These are phyloP conservation scores for Penicillium brevicompactum DNA, from an alignment of 2,329 filamentous ascomycete genomes.

Conservation along the genomic window DNA sequence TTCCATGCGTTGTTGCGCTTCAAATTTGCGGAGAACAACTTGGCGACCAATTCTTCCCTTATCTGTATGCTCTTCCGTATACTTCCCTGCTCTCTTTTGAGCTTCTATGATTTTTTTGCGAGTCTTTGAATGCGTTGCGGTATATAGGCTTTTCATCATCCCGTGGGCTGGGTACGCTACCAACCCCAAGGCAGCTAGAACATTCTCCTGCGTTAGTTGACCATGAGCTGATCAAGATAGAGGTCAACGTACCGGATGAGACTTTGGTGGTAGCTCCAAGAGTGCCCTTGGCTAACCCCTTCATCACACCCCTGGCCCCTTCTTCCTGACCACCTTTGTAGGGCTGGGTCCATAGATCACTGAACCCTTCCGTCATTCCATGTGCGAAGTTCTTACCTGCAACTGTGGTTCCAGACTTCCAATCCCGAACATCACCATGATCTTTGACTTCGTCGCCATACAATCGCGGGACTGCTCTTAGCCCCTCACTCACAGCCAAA, in stretches of 20 bases:
- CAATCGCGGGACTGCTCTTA: slow-evolving; percentile 36
- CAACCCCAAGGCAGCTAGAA: not conserved
- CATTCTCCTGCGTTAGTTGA: not conserved
- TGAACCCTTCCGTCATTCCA: slow-evolving; percentile 36
- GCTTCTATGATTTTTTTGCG: slow-evolving; percentile 3
- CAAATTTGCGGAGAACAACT: slow-evolving; percentile 2
- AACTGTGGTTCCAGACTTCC: slow-evolving; percentile 34
- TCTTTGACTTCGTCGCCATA: slow-evolving; percentile 40
- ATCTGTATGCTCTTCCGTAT: not conserved
- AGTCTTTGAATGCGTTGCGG: slow-evolving; percentile 6
- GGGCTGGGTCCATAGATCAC: slow-evolving; percentile 34
- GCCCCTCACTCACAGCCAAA: slow-evolving; percentile 38
- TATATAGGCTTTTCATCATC: not conserved
- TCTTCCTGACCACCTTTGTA: slow-evolving; percentile 34
- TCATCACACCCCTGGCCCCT: slow-evolving; percentile 34
- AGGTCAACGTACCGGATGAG: not conserved
- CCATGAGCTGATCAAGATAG: too few species aligned
- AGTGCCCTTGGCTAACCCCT: slow-evolving; percentile 38
- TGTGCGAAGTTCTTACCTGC: slow-evolving; percentile 36
- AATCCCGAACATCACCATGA: slow-evolving; percentile 35
- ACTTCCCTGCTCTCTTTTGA: slow-evolving; percentile 4
- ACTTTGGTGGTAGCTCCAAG: not conserved
- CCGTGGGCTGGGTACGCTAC: not conserved
- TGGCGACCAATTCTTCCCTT: not conserved
- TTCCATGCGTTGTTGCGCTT: not conserved